Conservation (phyloP, 1,284 basidiomycete genomes). For the Takashimella tepidaria region DNA sequence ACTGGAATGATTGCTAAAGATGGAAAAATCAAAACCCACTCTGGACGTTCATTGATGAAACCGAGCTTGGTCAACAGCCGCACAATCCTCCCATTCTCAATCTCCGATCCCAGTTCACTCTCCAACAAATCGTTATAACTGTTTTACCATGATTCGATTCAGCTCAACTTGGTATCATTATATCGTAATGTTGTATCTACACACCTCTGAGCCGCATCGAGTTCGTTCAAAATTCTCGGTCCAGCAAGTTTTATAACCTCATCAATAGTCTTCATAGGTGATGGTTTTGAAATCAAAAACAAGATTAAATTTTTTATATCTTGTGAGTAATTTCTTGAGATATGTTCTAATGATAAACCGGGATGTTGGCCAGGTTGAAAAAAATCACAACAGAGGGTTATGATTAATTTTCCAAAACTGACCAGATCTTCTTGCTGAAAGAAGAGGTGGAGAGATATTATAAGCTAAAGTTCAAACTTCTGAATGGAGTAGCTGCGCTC, state of each 20-base stretch:
- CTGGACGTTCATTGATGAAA: constrained; percentile 97
- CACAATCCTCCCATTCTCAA: constrained; percentile 96
- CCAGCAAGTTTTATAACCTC: constrained; percentile 76
- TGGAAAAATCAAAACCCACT: constrained; percentile 71
- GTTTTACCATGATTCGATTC: no score
- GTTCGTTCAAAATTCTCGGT: constrained; percentile 67
- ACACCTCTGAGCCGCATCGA: constrained; percentile 75
- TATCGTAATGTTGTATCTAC: no score
- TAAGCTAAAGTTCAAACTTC: background rate
- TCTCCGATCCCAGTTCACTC: constrained; percentile 74
- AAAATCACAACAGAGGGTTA: constrained; percentile 65
- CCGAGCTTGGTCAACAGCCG: constrained; percentile 89
- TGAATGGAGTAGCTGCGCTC: background rate
- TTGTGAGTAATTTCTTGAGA: constrained; percentile 67
- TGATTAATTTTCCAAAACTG: constrained; percentile 78
- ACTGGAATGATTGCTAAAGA: no score
- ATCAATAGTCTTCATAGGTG: constrained; percentile 62
- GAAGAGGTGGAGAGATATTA: no score
- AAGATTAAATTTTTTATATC: constrained; percentile 77
- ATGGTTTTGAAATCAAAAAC: constrained; percentile 71
- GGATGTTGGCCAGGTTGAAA: constrained; percentile 49
- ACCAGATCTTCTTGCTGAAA: constrained; percentile 78
- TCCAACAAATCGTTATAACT: constrained; percentile 72
- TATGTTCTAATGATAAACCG: constrained; percentile 69
- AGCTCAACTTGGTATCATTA: no score